phyloP scores from a whole-genome alignment of 768 basidiomycete genomes.

The Hericium erinaceus region DNA sequence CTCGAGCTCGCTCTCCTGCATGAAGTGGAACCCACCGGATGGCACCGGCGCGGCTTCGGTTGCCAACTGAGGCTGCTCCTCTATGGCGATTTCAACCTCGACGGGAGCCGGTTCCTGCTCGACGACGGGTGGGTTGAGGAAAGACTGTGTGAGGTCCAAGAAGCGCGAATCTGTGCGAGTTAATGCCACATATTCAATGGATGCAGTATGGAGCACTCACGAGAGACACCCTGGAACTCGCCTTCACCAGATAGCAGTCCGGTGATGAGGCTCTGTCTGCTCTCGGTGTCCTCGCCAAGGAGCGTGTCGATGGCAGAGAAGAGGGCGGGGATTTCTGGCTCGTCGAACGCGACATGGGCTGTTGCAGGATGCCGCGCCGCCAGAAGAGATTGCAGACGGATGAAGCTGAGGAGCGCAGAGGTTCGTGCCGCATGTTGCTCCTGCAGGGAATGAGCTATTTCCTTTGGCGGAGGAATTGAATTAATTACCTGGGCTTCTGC shows the following conservation, averaged over 20 bases:
- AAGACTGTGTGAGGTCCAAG: conserved; percentile 43
- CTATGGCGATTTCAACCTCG: neutral
- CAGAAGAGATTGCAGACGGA: conserved; percentile 48
- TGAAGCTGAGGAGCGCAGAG: conserved; percentile 45
- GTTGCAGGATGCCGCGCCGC: conserved; percentile 34
- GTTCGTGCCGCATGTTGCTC: conserved; percentile 32
- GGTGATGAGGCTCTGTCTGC: conserved; percentile 40
- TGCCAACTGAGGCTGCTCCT: conserved; percentile 1
- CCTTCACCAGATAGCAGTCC: conserved; percentile 51
- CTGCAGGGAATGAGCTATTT: conserved; percentile 22
- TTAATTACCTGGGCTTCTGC: conserved; percentile 46
- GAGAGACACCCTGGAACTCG: conserved; percentile 51
- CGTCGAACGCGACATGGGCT: conserved; percentile 33
- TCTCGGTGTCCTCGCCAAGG: conserved; percentile 42
- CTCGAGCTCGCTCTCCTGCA: conserved; percentile 76
- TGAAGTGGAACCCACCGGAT: conserved; percentile 58
- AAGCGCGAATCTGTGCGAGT: conserved; percentile 45
- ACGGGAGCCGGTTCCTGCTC: conserved; percentile 1
- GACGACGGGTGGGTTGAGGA: conserved; percentile 34
- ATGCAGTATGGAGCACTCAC: conserved; percentile 31
- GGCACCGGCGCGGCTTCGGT: conserved; percentile 22
- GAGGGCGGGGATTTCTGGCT: conserved; percentile 46
- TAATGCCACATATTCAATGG: conserved; percentile 4
- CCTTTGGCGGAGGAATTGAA: neutral
- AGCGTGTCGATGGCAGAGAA: conserved; percentile 44